Conservation (phyloP, 768 basidiomycete species). For the Boletus pseudo-olivaceus region DNA sequence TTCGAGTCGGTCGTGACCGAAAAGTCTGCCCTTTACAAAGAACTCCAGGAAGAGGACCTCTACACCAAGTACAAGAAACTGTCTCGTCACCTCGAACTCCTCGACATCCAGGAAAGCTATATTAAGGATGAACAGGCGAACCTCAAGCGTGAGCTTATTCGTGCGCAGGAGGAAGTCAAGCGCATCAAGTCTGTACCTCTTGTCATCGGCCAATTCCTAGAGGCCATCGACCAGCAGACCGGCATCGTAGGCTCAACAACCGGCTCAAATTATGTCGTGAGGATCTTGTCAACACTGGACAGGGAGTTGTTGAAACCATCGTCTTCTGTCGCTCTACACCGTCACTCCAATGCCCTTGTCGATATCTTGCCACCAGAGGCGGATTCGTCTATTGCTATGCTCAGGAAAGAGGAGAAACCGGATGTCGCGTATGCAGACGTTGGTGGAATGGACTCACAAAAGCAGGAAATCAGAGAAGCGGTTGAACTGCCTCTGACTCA, state of each 20-base stretch:
- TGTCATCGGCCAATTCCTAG: constrained; percentile 98
- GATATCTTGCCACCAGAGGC: constrained; percentile 99
- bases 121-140: constrained; percentile 99
- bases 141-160: constrained; percentile 94
- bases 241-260: constrained; percentile 98
- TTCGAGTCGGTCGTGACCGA: constrained; percentile 86
- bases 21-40: constrained; percentile 82
- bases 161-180: constrained; percentile 99
- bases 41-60: constrained; percentile 87
- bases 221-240: constrained; percentile 96
- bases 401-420: constrained; percentile 91
- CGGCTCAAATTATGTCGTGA: constrained; percentile 96
- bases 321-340: constrained; percentile 95
- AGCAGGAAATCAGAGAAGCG: constrained; percentile 98
- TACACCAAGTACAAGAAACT: constrained; percentile 98
- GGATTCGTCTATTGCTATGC: constrained; percentile 94
- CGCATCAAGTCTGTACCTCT: constrained; percentile 98
- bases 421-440: constrained; percentile 93
- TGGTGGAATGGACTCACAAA: constrained; percentile 96
- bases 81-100: constrained; percentile 90
- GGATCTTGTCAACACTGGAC: constrained; percentile 95
- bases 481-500: constrained; percentile 96
- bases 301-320: constrained; percentile 96
- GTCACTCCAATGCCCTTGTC: constrained; percentile 97
- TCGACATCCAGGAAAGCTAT: constrained; percentile 92